Percentiles rank a stretch among this genome's conserved stretches.
phyloP scores from a whole-genome alignment of 1,139 yeast genomes.

The Pichia sp. region DNA sequence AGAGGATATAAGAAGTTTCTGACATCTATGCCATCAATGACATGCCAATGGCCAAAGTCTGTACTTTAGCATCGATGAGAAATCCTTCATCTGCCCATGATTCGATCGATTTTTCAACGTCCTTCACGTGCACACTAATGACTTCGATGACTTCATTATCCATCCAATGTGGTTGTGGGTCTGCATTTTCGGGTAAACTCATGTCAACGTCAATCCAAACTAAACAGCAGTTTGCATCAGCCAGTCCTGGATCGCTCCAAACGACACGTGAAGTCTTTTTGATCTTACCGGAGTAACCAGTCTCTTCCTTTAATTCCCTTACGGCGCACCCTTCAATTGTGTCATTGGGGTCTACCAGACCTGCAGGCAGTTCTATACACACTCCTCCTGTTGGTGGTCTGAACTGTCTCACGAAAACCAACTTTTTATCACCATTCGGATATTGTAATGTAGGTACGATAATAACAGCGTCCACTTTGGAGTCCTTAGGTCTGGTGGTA shows the following conservation, averaged over 20 bases:
- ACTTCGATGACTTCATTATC: constrained; percentile 87
- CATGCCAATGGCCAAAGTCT: constrained; percentile 73
- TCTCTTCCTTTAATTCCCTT: constrained; percentile 84
- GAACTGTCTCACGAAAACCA: constrained; percentile 79
- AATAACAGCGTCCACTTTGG: constrained; percentile 82
- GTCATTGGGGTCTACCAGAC: constrained; percentile 82
- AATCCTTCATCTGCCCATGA: constrained; percentile 57
- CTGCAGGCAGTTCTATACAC: constrained; percentile 93
- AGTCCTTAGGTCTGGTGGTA: constrained; percentile 61
- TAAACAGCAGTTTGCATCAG: constrained; percentile 79
- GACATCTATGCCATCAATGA: constrained; percentile 1
- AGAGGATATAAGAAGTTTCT: not conserved
- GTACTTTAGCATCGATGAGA: constrained; percentile 78
- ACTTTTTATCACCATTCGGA: constrained; percentile 33
- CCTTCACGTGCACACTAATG: constrained; percentile 57
- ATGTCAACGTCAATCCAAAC: constrained; percentile 78
- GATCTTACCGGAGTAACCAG: constrained; percentile 75
- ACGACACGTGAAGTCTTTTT: constrained; percentile 41
- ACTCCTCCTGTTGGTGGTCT: constrained; percentile 88
- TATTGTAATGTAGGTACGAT: constrained; percentile 59
- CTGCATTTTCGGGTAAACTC: constrained; percentile 50
- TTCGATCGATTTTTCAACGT: constrained; percentile 49
- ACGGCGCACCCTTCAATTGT: constrained; percentile 71
- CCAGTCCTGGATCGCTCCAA: constrained; percentile 89
- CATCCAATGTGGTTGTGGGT: constrained; percentile 71